Conservation (phyloP, 495 filamentous ascomycete genomes). For the Baudoinia panamericana region DNA sequence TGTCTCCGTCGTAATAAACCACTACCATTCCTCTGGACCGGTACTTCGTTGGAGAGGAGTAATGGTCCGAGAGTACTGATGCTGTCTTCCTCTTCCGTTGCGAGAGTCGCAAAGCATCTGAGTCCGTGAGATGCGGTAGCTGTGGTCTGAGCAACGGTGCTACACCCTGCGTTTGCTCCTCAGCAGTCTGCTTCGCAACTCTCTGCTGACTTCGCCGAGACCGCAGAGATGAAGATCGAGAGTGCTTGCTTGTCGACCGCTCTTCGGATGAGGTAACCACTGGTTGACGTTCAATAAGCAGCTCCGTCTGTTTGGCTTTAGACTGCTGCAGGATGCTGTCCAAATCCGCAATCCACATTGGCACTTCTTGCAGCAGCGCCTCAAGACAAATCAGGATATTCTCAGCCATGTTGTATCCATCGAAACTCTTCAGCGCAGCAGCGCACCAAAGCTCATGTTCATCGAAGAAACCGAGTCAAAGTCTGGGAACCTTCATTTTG, state of each 20-base stretch:
- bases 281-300: slow-evolving; percentile 9
- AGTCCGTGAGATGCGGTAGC: slow-evolving; percentile 25
- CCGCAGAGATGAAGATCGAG: not conserved
- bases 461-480: too few species aligned
- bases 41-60: slow-evolving; percentile 39
- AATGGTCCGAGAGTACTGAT: slow-evolving; percentile 39
- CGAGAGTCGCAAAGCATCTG: slow-evolving; percentile 30
- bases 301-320: slow-evolving; percentile 2
- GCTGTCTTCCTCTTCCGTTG: slow-evolving; percentile 46
- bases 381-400: slow-evolving; percentile 11
- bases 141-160: slow-evolving; percentile 21
- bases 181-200: slow-evolving; percentile 1
- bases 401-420: slow-evolving; percentile 19
- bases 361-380: slow-evolving; percentile 12
- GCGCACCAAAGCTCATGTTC: too few species aligned
- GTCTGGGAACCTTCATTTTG: too few species aligned
- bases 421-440: too few species aligned
- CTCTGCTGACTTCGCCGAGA: not conserved
- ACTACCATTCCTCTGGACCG: slow-evolving; percentile 68
- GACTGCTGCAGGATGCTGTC: slow-evolving; percentile 6
- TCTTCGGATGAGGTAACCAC: not conserved
- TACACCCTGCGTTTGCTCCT: slow-evolving; percentile 16
- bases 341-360: slow-evolving; percentile 16
- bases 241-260: not conserved
- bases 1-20: slow-evolving; percentile 78